Evolutionary conservation across 2,329 filamentous ascomycete species (phyloP), one percentile per base, ranked within the genome.

Genomic region (Fusarium drepaniforme): DNA sequence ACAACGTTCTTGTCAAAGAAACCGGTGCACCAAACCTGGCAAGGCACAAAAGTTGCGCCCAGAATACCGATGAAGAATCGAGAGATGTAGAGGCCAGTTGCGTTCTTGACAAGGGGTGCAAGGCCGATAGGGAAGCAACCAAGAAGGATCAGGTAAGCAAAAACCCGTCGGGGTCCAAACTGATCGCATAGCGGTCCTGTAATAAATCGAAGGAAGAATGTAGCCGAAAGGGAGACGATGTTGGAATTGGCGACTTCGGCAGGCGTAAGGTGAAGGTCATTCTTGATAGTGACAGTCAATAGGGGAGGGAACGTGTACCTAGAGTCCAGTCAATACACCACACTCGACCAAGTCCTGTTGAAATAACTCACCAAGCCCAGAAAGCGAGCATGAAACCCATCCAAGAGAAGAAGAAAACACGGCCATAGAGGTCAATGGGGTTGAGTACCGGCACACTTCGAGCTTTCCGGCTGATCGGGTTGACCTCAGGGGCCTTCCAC

Each of bases 1-100:
- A 98, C 93, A 30, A 98, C 89, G 78, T 96, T 97, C 86, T 96
- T 97, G 85, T 98, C 95, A 82, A 95, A 98, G 87, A 97, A 98
- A 0, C 93, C 94, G 0, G 95, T 98, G 12, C 93, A 94, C 94
- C 95, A 98, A 8, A 97, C 96, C 81, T 97, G 95, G 82, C 95
- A 97, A 15, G 94, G 94, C 0, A 96, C 94, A 78, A 96, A 96
- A 1, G 91, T 90, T 3, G 92, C 93, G 46, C 94, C 94, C 0
- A 96, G 89, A 51, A 96, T 92, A 70, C 93, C 93, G 73, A 96
- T 90, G 83, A 96, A 96, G 86, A 96, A 96, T 53, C 94, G 90
- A 58, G 93, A 89, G 23, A 90, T 84, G 76, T 94, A 92, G n/a
- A 96, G 88, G 11, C 93, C 92, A 16, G 73, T 77, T 37, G 78